phyloP scores from a whole-genome alignment of 2,329 filamentous ascomycete species.

The Nemania bipapillata region DNA sequence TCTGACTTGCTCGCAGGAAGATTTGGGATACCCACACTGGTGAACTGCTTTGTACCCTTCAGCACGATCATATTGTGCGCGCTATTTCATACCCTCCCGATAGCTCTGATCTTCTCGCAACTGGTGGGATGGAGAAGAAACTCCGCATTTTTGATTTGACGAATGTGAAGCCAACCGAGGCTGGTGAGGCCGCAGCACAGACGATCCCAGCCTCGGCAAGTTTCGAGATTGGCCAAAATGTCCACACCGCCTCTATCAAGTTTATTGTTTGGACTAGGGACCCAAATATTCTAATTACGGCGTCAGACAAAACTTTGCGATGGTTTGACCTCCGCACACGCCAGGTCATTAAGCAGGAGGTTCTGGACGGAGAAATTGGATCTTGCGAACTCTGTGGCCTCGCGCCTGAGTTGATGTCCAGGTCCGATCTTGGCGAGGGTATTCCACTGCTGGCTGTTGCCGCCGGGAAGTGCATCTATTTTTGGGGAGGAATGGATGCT shows the following conservation, averaged over 20 bases:
- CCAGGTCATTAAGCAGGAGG: constrained; percentile 77
- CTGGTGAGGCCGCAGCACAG: constrained; percentile 53
- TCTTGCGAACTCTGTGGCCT: constrained; percentile 88
- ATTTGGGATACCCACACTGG: constrained; percentile 98
- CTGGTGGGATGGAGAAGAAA: constrained; percentile 96
- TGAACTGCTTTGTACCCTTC: constrained; percentile 84
- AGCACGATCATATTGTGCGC: constrained; percentile 95
- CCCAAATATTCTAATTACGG: constrained; percentile 88
- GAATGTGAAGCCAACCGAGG: constrained; percentile 60
- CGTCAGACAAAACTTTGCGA: constrained; percentile 88
- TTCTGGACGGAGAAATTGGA: constrained; percentile 85
- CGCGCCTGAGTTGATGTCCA: constrained; percentile 67
- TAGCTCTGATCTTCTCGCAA: constrained; percentile 84
- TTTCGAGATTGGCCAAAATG: constrained; percentile 87
- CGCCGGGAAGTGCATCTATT: constrained; percentile 92
- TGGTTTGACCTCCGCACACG: constrained; percentile 92
- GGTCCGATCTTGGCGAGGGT: constrained; percentile 73
- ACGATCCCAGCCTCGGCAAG: constrained; percentile 70
- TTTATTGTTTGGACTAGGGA: constrained; percentile 94
- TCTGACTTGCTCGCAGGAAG: constrained; percentile 67
- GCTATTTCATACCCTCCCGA: constrained; percentile 89
- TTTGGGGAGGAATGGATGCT: constrained; percentile 81
- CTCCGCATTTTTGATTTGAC: constrained; percentile 91
- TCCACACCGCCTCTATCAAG: constrained; percentile 90
- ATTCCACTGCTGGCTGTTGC: constrained; percentile 83